Evolutionary conservation across 2,329 filamentous ascomycete species (phyloP).

Genomic region (Endothia cerciana): DNA sequence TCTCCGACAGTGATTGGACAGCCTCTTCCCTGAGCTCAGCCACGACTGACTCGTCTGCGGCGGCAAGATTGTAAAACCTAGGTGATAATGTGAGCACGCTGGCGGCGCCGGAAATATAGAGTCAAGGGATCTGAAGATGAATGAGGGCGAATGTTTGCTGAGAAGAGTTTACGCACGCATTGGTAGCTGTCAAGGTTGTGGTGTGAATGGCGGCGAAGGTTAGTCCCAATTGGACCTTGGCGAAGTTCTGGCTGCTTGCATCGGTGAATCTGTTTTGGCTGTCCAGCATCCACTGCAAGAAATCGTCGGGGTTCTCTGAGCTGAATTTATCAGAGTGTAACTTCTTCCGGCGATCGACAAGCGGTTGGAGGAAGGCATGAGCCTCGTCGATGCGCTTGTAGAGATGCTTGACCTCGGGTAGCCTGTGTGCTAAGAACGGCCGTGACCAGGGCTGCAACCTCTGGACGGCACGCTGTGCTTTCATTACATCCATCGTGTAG

Average conservation of each 20-base stretch:
- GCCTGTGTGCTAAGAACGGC: neutral
- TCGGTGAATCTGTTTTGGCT: neutral
- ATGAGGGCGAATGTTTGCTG: no score
- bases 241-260: conserved; percentile 32
- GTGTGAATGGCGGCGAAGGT: conserved; percentile 56
- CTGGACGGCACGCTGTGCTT: conserved; percentile 38
- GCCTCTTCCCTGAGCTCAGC: conserved; percentile 57
- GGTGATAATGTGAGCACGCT: neutral
- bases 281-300: conserved; percentile 51
- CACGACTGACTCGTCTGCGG: conserved; percentile 50
- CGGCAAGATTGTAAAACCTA: conserved; percentile 56
- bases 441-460: conserved; percentile 7
- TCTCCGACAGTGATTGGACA: conserved; percentile 40
- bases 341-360: conserved; percentile 39
- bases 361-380: conserved; percentile 40
- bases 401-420: conserved; percentile 41
- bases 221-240: conserved; percentile 46
- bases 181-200: conserved; percentile 50
- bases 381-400: conserved; percentile 39
- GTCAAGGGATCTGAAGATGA: no score
- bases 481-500: conserved; percentile 49
- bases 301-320: conserved; percentile 45
- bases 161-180: conserved; percentile 27
- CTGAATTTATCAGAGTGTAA: conserved; percentile 26
- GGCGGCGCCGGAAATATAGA: no score